Conservation (phyloP, 768 basidiomycete species). For the Macrolepiota albuminosa region DNA sequence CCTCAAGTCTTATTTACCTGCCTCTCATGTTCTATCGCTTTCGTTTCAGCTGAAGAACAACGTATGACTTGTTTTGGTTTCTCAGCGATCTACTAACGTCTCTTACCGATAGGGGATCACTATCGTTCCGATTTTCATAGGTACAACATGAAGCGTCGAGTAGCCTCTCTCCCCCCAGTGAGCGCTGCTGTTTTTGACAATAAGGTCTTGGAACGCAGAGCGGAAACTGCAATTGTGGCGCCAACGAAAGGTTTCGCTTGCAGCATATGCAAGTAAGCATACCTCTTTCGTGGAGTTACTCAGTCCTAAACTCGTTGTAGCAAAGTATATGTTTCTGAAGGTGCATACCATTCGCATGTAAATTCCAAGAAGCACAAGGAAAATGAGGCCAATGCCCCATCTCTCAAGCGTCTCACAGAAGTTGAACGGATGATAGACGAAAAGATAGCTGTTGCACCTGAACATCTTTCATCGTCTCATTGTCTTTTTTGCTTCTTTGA, state of each 20-base stretch:
- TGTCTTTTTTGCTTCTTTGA: constrained; percentile 84
- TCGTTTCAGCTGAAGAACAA: constrained; percentile 78
- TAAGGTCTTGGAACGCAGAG: constrained; percentile 77
- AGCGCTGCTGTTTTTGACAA: constrained; percentile 74
- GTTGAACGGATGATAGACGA: constrained; percentile 59
- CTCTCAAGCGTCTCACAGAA: constrained; percentile 21
- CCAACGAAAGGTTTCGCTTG: constrained; percentile 61
- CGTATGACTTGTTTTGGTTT: constrained; percentile 38
- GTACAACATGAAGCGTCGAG: constrained; percentile 97
- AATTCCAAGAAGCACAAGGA: constrained; percentile 89
- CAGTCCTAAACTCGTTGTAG: constrained; percentile 32
- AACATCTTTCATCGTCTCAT: constrained; percentile 52
- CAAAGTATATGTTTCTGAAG: constrained; percentile 85
- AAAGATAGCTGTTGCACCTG: constrained; percentile 68
- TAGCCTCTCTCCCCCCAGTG: constrained; percentile 86
- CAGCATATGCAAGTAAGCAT: constrained; percentile 78
- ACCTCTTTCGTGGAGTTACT: constrained; percentile 4
- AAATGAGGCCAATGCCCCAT: constrained; percentile 48
- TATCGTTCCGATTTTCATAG: constrained; percentile 94
- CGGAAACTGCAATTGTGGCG: constrained; percentile 67
- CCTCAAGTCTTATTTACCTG: constrained; percentile 68
- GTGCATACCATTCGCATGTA: constrained; percentile 84
- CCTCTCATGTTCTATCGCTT: constrained; percentile 86
- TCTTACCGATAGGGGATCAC: constrained; percentile 56
- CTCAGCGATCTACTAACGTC: constrained; percentile 1